These are phyloP conservation scores for Aspergillus intermedius DNA, from an alignment of 2,329 filamentous ascomycete genomes.

Conservation along the genomic window DNA sequence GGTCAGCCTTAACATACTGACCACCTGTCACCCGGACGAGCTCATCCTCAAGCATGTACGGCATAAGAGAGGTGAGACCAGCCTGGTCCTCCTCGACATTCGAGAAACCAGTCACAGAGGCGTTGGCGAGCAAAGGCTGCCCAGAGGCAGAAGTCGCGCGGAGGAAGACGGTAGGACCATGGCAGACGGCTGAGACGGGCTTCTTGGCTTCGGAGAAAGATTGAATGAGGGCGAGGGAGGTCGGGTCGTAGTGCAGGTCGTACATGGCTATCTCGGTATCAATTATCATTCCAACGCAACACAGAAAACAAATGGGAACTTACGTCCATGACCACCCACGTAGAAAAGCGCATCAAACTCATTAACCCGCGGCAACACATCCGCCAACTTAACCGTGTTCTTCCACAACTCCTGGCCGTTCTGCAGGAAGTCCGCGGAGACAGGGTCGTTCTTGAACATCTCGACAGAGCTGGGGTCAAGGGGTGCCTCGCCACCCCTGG, in stretches of 20 bases:
- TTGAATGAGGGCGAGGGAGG: slow-evolving; percentile 40
- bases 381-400: slow-evolving; percentile 53
- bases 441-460: slow-evolving; percentile 48
- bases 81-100: slow-evolving; percentile 42
- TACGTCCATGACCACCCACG: slow-evolving; percentile 54
- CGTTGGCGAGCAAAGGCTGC: slow-evolving; percentile 33
- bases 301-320: slow-evolving; percentile 13
- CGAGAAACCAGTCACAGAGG: slow-evolving; percentile 42
- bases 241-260: slow-evolving; percentile 40
- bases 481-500: slow-evolving; percentile 55
- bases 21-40: slow-evolving; percentile 34
- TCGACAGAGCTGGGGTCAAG: slow-evolving; percentile 55
- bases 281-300: not conserved
- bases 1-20: slow-evolving; percentile 38
- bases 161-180: slow-evolving; percentile 41
- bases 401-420: slow-evolving; percentile 57
- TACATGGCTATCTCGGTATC: slow-evolving; percentile 38
- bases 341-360: slow-evolving; percentile 61
- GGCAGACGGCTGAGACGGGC: slow-evolving; percentile 46
- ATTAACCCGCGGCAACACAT: slow-evolving; percentile 49
- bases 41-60: slow-evolving; percentile 40
- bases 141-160: slow-evolving; percentile 40
- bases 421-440: slow-evolving; percentile 50
- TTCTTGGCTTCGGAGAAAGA: slow-evolving; percentile 45
- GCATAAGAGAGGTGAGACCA: slow-evolving; percentile 32